Percentiles rank a stretch among this genome's conserved stretches.
Evolutionary conservation across 441 rosid genomes (phyloP).

Genomic region (Populus hybrid): DNA sequence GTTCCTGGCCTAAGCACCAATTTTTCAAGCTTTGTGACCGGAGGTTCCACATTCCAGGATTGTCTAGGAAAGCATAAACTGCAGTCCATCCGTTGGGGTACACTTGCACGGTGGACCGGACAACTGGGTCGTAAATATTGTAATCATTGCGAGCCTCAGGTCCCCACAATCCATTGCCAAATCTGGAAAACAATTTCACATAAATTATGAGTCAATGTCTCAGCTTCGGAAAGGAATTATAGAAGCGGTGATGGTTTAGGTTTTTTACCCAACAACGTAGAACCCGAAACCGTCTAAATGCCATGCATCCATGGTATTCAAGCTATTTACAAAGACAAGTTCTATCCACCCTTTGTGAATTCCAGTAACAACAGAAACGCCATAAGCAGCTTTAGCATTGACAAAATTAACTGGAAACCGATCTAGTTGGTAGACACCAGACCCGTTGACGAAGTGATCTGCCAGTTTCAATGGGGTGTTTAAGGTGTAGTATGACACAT

Average conservation of each 20-base stretch:
- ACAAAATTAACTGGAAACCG: constrained; percentile 30
- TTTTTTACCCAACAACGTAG: constrained; percentile 39
- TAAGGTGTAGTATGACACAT: constrained; percentile 47
- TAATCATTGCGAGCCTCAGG: constrained; percentile 23
- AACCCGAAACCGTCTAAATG: constrained; percentile 46
- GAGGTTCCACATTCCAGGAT: constrained; percentile 80
- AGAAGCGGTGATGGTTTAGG: not conserved
- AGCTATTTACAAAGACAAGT: constrained; percentile 31
- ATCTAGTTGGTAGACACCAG: constrained; percentile 35
- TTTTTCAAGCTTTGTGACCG: constrained; percentile 63
- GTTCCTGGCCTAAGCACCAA: constrained; percentile 68
- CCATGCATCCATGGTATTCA: constrained; percentile 39
- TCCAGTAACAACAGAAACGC: constrained; percentile 42
- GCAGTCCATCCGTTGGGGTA: constrained; percentile 53
- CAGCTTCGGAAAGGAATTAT: not conserved
- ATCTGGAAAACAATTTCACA: constrained; percentile 4
- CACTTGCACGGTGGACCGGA: constrained; percentile 32
- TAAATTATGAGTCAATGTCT: not conserved
- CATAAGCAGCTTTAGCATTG: constrained; percentile 21
- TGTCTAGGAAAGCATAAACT: constrained; percentile 53
- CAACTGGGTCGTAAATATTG: constrained; percentile 28
- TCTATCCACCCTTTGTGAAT: constrained; percentile 43
- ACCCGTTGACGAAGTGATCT: constrained; percentile 31
- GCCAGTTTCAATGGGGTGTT: constrained; percentile 58
- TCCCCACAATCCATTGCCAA: constrained; percentile 30